These are phyloP conservation scores for Phaeosphaeria sp. DNA, from an alignment of 2,329 filamentous ascomycete genomes.

Conservation along the genomic window DNA sequence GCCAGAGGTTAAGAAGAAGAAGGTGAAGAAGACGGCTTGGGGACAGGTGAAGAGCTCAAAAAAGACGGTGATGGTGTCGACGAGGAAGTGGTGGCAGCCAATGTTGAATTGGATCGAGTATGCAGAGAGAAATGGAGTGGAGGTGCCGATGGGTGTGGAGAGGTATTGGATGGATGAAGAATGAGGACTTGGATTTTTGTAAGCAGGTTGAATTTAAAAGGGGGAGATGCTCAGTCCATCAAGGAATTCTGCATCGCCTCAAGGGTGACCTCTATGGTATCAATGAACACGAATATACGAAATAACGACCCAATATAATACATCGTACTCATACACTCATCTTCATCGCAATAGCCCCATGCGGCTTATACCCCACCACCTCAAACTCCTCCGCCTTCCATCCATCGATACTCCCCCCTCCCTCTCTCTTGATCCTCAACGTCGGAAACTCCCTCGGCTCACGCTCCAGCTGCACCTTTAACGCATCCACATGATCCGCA, in stretches of 20 bases:
- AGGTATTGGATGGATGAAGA: slow-evolving; percentile 1
- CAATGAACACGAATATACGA: not conserved
- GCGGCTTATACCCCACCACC: slow-evolving; percentile 85
- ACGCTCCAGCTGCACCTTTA: slow-evolving; percentile 78
- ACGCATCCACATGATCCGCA: slow-evolving; percentile 85
- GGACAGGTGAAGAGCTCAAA: too few relatives aligned
- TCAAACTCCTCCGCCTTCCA: slow-evolving; percentile 90
- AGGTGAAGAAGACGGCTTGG: not conserved
- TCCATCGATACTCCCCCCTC: slow-evolving; percentile 80
- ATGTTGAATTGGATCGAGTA: slow-evolving; percentile 31
- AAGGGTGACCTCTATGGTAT: not conserved
- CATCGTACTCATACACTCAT: slow-evolving; percentile 77
- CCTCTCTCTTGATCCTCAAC: slow-evolving; percentile 72
- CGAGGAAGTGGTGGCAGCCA: slow-evolving; percentile 27
- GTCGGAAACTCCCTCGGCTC: slow-evolving; percentile 83
- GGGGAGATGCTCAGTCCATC: not conserved
- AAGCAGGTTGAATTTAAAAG: too few relatives aligned
- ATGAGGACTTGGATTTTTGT: too few relatives aligned
- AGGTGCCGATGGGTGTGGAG: slow-evolving; percentile 3
- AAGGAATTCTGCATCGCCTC: not conserved
- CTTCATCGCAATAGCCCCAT: slow-evolving; percentile 95
- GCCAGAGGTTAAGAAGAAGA: slow-evolving; percentile 13
- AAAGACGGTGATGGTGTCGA: not conserved
- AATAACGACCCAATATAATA: not conserved
- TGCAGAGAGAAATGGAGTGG: slow-evolving; percentile 20